Evolutionary conservation across 345 rosid genomes (phyloP).

Genomic region (Microthlaspi erraticum): DNA sequence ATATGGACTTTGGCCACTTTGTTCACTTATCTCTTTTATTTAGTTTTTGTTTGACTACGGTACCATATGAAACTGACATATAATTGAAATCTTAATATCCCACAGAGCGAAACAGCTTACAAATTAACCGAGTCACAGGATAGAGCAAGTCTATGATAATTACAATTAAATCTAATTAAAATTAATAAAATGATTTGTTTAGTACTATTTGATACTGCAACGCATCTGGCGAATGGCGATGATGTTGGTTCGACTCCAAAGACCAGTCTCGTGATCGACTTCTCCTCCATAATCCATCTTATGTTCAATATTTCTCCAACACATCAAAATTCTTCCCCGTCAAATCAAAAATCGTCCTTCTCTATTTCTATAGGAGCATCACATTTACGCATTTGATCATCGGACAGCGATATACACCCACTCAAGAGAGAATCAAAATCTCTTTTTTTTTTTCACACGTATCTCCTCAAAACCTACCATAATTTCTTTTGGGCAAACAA

Average conservation of each 20-base stretch:
- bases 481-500: neutral
- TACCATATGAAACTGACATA: no score
- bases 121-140: slow-evolving; percentile 1
- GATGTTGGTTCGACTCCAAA: slow-evolving; percentile 14
- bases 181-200: neutral
- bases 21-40: no score
- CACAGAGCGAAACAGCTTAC: neutral
- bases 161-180: neutral
- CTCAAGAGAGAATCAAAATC: slow-evolving; percentile 22
- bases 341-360: slow-evolving; percentile 24
- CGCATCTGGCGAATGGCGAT: slow-evolving; percentile 35
- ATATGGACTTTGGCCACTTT: no score
- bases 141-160: slow-evolving; percentile 22
- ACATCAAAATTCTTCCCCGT: slow-evolving; percentile 32
- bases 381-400: slow-evolving; percentile 35
- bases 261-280: slow-evolving; percentile 35
- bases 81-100: no score
- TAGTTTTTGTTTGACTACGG: no score
- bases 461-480: slow-evolving; percentile 19
- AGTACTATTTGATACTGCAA: slow-evolving; percentile 10
- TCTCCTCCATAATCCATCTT: slow-evolving; percentile 33
- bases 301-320: slow-evolving; percentile 36
- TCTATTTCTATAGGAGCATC: slow-evolving; percentile 11
- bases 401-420: slow-evolving; percentile 33
- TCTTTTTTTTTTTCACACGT: slow-evolving; percentile 4